Base-by-base conservation (phyloP, 2,329 filamentous ascomycete species). In the Fusarium nelsonii region DNA sequence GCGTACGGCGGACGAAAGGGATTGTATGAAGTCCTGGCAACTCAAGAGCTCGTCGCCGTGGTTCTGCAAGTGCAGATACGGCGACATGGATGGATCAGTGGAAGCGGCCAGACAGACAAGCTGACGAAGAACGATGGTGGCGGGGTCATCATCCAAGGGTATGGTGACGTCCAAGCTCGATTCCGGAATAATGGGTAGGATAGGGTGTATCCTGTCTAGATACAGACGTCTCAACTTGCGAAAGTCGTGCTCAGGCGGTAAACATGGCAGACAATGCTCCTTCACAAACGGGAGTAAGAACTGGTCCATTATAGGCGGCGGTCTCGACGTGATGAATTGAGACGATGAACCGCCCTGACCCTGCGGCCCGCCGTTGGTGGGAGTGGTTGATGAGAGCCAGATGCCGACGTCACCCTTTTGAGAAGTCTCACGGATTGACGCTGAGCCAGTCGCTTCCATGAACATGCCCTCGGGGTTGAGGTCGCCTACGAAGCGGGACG, bases 381-480 rank as follows among this genome's bases (percentile, higher is more conserved):
- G 18, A 12, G 46, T 50, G 33, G 33, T 69, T 0, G 80, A 78
- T 4, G 80, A 78, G 15, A 87, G 80, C 85, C 86, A 89, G 18
- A 88, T 83, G 8, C 87, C 87, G 2, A 88, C 81, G 40, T 86
- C 85, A 48, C 84, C 84, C 33, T 83, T 83, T 48, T 84, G 81
- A 0, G 84, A 83, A 1, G 75, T 74, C 12, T 77, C 76, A 6
- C 76, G 73, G 20, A 76, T 55, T 0, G 77, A 76, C 8, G 72
- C 73, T 4, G 78, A 77, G 4, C 78, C 78, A 3, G 84, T 85
- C 2, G 84, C 86, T 68, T 88, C 85, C 69, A 87, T 80, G 58
- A 90, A 87, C 74, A 89, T 85, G 60, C 84, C 84, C 73, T 89
- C 87, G 3, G 87, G 87, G 67, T 87, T 89, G 30, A 88, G 71